Conservation (phyloP, 768 basidiomycete genomes). For the Omphalotus guepiniiformis region DNA sequence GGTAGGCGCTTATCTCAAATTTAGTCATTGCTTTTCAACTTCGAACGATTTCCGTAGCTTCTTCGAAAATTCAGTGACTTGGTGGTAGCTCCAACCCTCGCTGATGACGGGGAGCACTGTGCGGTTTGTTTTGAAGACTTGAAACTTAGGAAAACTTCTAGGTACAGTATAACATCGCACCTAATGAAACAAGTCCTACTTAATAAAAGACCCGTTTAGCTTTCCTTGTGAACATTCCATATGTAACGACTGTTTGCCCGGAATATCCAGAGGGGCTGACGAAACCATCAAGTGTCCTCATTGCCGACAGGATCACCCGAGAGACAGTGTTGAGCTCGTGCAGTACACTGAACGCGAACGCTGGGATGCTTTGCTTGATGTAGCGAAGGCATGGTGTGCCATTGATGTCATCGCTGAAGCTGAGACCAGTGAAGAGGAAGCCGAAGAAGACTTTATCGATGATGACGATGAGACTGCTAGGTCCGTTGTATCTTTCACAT, state of each 20-base stretch:
- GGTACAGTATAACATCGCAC: conserved; percentile 20
- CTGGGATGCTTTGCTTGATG: conserved; percentile 38
- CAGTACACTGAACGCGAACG: conserved; percentile 35
- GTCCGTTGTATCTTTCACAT: not conserved
- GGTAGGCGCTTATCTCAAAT: conserved; percentile 18
- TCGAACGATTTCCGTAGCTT: conserved; percentile 29
- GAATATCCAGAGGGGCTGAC: conserved; percentile 23
- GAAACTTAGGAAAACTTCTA: conserved; percentile 27
- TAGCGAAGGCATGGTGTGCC: conserved; percentile 34
- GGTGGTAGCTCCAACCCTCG: conserved; percentile 32
- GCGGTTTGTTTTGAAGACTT: conserved; percentile 33
- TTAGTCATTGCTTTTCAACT: not conserved
- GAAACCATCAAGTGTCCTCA: conserved; percentile 32
- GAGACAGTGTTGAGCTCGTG: conserved; percentile 32
- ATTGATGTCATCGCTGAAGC: conserved; percentile 31
- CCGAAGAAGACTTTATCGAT: conserved; percentile 33
- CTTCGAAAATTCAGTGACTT: conserved; percentile 35
- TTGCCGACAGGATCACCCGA: conserved; percentile 25
- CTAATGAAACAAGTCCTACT: not conserved
- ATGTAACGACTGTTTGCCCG: conserved; percentile 33
- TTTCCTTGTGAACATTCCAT: conserved; percentile 40
- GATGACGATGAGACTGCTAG: conserved; percentile 15
- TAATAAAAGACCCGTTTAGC: conserved; percentile 20
- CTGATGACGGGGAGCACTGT: conserved; percentile 32
- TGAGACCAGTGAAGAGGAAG: conserved; percentile 41